A percentile compares a stretch with the other conserved stretches of the same genome.
These are phyloP conservation scores for Hymenoscyphus occultus DNA, from an alignment of 2,329 filamentous ascomycete species.

Conservation along the genomic window DNA sequence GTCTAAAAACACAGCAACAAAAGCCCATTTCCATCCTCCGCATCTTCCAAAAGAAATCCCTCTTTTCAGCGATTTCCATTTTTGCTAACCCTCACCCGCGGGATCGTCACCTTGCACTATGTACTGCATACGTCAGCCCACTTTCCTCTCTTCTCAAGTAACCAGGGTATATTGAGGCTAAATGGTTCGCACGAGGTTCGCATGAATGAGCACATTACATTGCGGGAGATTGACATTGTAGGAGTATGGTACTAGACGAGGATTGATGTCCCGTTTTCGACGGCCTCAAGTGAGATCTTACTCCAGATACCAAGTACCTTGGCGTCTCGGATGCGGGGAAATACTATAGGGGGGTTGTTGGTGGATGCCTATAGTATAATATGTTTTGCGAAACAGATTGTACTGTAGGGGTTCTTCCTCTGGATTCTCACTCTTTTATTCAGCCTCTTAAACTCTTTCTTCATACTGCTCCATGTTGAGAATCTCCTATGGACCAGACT, in stretches of 20 bases:
- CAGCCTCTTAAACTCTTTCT: too few species aligned
- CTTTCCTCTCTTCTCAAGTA: background rate
- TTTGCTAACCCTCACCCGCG: too few species aligned
- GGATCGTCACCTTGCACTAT: too few species aligned
- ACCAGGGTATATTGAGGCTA: background rate
- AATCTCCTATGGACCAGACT: too few species aligned
- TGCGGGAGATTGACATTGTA: background rate
- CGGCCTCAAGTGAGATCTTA: background rate
- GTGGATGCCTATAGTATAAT: too few species aligned
- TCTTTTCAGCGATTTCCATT: background rate
- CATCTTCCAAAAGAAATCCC: background rate
- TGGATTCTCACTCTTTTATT: too few species aligned
- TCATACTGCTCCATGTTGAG: too few species aligned
- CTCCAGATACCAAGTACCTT: background rate
- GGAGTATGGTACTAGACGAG: background rate
- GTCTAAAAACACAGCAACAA: too few species aligned
- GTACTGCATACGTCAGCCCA: too few species aligned
- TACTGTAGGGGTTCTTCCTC: too few species aligned
- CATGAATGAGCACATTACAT: background rate
- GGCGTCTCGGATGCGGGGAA: background rate
- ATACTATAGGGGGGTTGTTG: background rate
- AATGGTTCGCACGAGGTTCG: slow-evolving; percentile 16
- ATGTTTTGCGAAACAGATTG: too few species aligned
- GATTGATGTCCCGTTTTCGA: too few species aligned
- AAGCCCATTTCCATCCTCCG: background rate